phyloP scores from a whole-genome alignment of 345 rosid species.

The Euphorbia tirucalli region DNA sequence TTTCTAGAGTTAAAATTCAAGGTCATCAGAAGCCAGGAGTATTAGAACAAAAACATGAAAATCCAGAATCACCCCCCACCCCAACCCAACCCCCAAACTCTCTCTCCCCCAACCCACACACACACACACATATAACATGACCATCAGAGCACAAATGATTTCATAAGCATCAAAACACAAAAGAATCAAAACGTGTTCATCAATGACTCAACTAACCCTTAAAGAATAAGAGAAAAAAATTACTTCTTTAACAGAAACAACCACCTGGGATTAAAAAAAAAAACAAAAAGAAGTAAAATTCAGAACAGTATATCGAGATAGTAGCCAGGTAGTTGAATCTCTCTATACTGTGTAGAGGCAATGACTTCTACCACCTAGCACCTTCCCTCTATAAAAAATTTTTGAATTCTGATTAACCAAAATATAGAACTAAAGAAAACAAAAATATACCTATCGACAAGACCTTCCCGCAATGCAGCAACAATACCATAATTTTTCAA shows the following conservation, averaged over 20 bases:
- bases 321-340: neutral
- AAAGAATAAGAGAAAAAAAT: neutral
- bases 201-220: neutral
- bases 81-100: too few species aligned
- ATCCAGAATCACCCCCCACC: neutral
- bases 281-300: neutral
- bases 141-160: neutral
- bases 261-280: neutral
- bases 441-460: slow-evolving; percentile 66
- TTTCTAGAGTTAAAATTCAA: slow-evolving; percentile 41
- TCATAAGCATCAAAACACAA: neutral
- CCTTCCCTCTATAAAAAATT: neutral
- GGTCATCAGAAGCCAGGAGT: neutral
- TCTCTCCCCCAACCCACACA: too few species aligned
- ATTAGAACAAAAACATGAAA: neutral
- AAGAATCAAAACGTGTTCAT: neutral
- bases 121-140: neutral
- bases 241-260: neutral
- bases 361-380: neutral
- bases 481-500: slow-evolving; percentile 76
- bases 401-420: neutral
- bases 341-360: neutral
- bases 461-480: slow-evolving; percentile 58
- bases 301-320: neutral
- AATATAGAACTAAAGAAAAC: neutral